Conservation (phyloP, 2,329 filamentous ascomycete species). For the Colletotrichum tabaci region DNA sequence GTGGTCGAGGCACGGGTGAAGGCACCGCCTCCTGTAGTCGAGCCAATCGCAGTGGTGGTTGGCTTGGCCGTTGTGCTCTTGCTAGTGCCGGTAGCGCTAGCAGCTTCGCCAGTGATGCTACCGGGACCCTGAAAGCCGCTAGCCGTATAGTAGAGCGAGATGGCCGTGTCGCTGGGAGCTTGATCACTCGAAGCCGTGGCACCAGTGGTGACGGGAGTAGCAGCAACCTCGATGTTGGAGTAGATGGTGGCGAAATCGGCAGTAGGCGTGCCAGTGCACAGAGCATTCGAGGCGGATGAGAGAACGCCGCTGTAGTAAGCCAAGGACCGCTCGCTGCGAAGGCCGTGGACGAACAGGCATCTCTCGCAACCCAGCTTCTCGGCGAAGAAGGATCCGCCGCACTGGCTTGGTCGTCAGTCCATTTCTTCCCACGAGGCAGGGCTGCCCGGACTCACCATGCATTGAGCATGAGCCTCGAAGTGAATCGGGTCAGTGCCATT, state of each 20-base stretch:
- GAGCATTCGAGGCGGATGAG: slow-evolving; percentile 50
- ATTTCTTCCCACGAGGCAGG: background rate
- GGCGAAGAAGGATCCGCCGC: slow-evolving; percentile 58
- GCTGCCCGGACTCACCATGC: slow-evolving; percentile 22
- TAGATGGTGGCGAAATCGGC: slow-evolving; percentile 55
- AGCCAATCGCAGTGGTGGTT: background rate
- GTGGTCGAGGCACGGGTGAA: slow-evolving; percentile 2
- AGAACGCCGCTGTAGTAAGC: slow-evolving; percentile 54
- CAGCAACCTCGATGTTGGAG: slow-evolving; percentile 46
- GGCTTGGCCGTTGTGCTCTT: slow-evolving; percentile 4
- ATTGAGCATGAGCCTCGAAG: slow-evolving; percentile 43
- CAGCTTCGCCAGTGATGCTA: slow-evolving; percentile 58
- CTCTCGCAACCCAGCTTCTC: slow-evolving; percentile 60
- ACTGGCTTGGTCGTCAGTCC: slow-evolving; percentile 42
- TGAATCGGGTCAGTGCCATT: slow-evolving; percentile 48
- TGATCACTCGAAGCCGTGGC: slow-evolving; percentile 51
- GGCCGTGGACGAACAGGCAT: slow-evolving; percentile 59
- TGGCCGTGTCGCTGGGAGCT: slow-evolving; percentile 55
- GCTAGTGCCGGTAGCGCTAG: slow-evolving; percentile 52
- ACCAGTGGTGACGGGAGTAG: slow-evolving; percentile 50
- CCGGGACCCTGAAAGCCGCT: slow-evolving; percentile 57
- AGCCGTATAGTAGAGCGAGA: slow-evolving; percentile 60
- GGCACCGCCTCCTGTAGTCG: slow-evolving; percentile 1
- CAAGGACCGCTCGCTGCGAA: slow-evolving; percentile 53
- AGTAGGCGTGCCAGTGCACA: slow-evolving; percentile 57